Percentiles rank a stretch among this genome's conserved stretches.
These are phyloP conservation scores for Suillus placidus DNA, from an alignment of 768 basidiomycete genomes.

Conservation along the genomic window DNA sequence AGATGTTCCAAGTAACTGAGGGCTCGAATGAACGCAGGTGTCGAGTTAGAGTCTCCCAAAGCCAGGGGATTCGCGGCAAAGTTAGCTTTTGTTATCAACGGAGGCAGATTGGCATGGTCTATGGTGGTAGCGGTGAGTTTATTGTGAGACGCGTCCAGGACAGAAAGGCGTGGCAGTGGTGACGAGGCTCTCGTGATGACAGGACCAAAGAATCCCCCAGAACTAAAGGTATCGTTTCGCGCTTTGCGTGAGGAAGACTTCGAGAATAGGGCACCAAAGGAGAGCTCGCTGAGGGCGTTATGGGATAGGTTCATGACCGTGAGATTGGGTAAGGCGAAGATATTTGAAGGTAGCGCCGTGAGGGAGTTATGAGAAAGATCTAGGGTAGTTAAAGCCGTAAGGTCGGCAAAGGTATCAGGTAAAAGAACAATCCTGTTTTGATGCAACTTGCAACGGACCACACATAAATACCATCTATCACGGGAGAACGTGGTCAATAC, in stretches of 20 bases:
- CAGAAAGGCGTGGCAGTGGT: conserved; percentile 68
- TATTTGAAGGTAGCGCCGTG: conserved; percentile 57
- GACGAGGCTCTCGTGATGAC: conserved; percentile 60
- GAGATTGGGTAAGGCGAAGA: conserved; percentile 72
- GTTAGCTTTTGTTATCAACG: conserved; percentile 57
- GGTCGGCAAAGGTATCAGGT: conserved; percentile 68
- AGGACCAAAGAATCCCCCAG: conserved; percentile 65
- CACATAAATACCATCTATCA: background rate
- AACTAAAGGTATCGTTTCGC: conserved; percentile 32
- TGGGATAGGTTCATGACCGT: conserved; percentile 70
- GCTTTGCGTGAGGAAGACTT: conserved; percentile 21
- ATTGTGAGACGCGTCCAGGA: conserved; percentile 70
- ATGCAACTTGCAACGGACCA: conserved; percentile 55
- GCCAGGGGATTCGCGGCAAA: conserved; percentile 72
- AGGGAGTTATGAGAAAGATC: conserved; percentile 79
- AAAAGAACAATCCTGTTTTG: conserved; percentile 67
- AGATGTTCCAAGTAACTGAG: conserved; percentile 53
- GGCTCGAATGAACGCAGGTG: conserved; percentile 41
- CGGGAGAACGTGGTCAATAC: conserved; percentile 30
- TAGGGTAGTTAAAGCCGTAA: conserved; percentile 64
- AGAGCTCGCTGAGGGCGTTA: conserved; percentile 62
- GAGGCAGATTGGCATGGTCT: conserved; percentile 55
- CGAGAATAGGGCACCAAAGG: conserved; percentile 63
- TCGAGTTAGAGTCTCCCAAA: conserved; percentile 28
- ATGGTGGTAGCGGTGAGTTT: conserved; percentile 57